A percentile compares a stretch with the other conserved stretches of the same genome.
phyloP scores from a whole-genome alignment of 208 protist species.

The Trypanosoma avium region DNA sequence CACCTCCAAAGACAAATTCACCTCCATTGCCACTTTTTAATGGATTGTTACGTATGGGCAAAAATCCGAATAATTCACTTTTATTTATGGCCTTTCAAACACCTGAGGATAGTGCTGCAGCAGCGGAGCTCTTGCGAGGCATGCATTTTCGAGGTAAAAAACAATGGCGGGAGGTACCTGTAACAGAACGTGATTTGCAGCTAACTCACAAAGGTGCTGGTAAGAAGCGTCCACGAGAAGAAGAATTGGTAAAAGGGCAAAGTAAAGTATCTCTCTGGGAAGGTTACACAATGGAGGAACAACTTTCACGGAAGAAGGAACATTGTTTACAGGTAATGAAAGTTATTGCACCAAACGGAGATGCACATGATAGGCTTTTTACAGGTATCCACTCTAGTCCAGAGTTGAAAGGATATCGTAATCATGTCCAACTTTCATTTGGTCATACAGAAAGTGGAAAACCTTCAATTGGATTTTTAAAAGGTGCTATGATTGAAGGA shows the following conservation, averaged over 20 bases:
- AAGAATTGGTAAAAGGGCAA: slow-evolving; percentile 10
- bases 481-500: slow-evolving; percentile 77
- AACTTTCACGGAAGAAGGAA: slow-evolving; percentile 68
- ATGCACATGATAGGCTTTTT: slow-evolving; percentile 45
- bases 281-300: slow-evolving; percentile 64
- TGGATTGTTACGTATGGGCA: slow-evolving; percentile 80
- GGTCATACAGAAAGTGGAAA: slow-evolving; percentile 56
- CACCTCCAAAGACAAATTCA: slow-evolving; percentile 27
- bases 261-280: slow-evolving; percentile 79
- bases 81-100: slow-evolving; percentile 84
- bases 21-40: slow-evolving; percentile 58
- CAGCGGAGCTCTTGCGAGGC: slow-evolving; percentile 38
- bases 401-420: slow-evolving; percentile 81
- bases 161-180: slow-evolving; percentile 52
- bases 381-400: slow-evolving; percentile 77
- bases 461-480: slow-evolving; percentile 64
- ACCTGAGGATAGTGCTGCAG: slow-evolving; percentile 47
- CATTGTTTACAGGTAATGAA: slow-evolving; percentile 74
- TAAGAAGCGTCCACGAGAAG: slow-evolving; percentile 52
- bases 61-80: slow-evolving; percentile 75
- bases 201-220: slow-evolving; percentile 76
- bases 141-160: slow-evolving; percentile 50
- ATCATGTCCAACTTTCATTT: slow-evolving; percentile 91
- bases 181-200: slow-evolving; percentile 58
- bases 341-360: slow-evolving; percentile 32